phyloP scores from a whole-genome alignment of 2,329 filamentous ascomycete species.

The Ophiostoma tasmaniense region DNA sequence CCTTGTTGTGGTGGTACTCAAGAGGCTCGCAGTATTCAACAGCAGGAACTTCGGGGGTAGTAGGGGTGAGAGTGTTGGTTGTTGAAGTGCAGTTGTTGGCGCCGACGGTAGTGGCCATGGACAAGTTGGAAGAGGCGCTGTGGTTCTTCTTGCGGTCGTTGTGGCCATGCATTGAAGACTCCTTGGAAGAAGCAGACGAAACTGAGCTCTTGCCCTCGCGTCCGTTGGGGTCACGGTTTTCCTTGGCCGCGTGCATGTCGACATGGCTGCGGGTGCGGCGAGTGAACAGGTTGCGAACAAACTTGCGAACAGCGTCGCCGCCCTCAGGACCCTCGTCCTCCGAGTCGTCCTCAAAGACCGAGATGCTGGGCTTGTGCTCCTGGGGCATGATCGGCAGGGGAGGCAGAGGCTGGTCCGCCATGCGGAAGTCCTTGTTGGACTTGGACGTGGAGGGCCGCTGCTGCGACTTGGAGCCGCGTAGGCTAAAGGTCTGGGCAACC shows the following conservation, averaged over 20 bases:
- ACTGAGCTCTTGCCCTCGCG: slow-evolving; percentile 8
- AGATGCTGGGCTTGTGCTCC: slow-evolving; percentile 8
- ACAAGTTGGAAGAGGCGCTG: slow-evolving; percentile 16
- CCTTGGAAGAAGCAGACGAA: background rate
- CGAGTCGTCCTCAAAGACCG: slow-evolving; percentile 21
- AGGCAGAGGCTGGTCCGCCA: background rate
- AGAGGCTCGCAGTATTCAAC: slow-evolving; percentile 4
- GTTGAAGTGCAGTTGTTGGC: slow-evolving; percentile 3
- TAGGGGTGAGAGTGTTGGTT: background rate
- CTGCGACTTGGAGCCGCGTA: background rate
- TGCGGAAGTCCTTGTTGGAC: slow-evolving; percentile 8
- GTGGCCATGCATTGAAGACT: background rate
- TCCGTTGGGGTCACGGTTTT: background rate
- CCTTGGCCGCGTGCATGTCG: slow-evolving; percentile 9
- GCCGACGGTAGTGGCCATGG: slow-evolving; percentile 10
- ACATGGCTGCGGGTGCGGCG: slow-evolving; percentile 15
- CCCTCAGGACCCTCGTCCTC: slow-evolving; percentile 18
- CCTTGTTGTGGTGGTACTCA: slow-evolving; percentile 3
- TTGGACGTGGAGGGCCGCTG: slow-evolving; percentile 13
- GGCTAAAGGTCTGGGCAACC: background rate
- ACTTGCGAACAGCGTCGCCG: slow-evolving; percentile 17
- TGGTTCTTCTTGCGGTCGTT: slow-evolving; percentile 17
- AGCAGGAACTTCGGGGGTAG: background rate
- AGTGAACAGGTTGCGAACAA: slow-evolving; percentile 19
- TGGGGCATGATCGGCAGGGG: background rate